These are phyloP conservation scores for Mortierella sp. DNA, from an alignment of 371 early-diverging fungal genomes.

Conservation along the genomic window DNA sequence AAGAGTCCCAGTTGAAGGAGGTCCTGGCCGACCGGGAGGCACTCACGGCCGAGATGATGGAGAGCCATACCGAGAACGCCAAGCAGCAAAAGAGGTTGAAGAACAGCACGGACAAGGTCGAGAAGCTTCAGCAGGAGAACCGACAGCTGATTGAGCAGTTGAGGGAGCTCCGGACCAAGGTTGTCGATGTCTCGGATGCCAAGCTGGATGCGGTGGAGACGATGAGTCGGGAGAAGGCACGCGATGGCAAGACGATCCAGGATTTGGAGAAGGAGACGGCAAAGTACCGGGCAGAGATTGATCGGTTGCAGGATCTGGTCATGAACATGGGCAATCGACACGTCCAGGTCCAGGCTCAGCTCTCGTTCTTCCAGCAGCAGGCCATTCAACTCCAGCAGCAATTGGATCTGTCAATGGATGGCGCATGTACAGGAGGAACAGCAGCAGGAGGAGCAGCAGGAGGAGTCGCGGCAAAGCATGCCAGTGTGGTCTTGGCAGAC, in stretches of 20 bases:
- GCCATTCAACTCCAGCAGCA: constrained; percentile 28
- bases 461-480: constrained; percentile 19
- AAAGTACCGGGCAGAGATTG: constrained; percentile 31
- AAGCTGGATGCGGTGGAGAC: constrained; percentile 13
- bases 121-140: constrained; percentile 47
- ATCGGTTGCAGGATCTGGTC: constrained; percentile 37
- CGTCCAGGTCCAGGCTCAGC: constrained; percentile 47
- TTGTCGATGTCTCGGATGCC: constrained; percentile 16
- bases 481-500: constrained; percentile 30
- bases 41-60: constrained; percentile 33
- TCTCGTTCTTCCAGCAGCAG: constrained; percentile 47
- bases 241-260: not conserved
- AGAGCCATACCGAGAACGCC: constrained; percentile 31
- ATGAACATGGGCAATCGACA: constrained; percentile 46
- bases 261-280: constrained; percentile 23
- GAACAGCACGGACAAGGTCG: constrained; percentile 29
- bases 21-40: constrained; percentile 35
- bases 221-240: constrained; percentile 11
- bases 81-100: constrained; percentile 28
- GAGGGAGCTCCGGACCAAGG: constrained; percentile 18
- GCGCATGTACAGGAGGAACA: not conserved
- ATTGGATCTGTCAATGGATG: constrained; percentile 16
- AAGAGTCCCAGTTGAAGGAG: constrained; percentile 26
- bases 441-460: not conserved
- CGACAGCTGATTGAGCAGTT: constrained; percentile 44